phyloP scores from a whole-genome alignment of 768 basidiomycete species.

The Mycena sanguinolenta region DNA sequence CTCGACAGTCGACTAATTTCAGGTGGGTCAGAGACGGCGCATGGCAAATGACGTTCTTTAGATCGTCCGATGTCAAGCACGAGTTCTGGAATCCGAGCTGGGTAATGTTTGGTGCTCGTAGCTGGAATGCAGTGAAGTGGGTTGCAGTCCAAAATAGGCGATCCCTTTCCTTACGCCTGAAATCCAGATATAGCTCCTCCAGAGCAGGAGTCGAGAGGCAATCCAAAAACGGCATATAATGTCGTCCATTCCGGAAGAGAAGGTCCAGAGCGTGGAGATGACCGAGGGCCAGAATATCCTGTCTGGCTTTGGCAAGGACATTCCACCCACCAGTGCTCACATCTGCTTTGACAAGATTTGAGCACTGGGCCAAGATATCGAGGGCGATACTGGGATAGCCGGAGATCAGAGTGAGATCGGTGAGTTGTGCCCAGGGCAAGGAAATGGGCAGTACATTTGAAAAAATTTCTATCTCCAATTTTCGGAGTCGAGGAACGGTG shows the following conservation, averaged over 20 bases:
- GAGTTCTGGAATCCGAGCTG: not conserved
- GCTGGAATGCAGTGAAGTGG: slow-evolving; percentile 3
- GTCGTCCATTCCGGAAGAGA: not conserved
- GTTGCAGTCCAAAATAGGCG: not conserved
- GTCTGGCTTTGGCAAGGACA: too few species aligned
- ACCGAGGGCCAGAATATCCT: not conserved
- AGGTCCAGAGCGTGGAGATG: not conserved
- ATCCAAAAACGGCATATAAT: not conserved
- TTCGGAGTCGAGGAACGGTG: not conserved
- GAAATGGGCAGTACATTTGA: not conserved
- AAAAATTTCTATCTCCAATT: not conserved
- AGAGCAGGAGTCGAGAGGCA: not conserved
- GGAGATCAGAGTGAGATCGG: not conserved
- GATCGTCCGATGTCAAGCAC: not conserved
- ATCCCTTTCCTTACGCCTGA: too few species aligned
- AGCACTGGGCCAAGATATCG: too few species aligned
- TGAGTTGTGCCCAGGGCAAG: slow-evolving; percentile 1
- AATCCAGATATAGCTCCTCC: not conserved
- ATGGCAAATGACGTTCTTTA: not conserved
- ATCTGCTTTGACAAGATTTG: too few species aligned
- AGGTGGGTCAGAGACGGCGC: not conserved
- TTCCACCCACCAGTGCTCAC: too few species aligned
- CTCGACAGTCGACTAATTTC: not conserved
- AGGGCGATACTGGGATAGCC: not conserved
- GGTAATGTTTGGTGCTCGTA: slow-evolving; percentile 8